A percentile compares a stretch with the other conserved stretches of the same genome.
These are phyloP conservation scores for Colletotrichum limetticola DNA, from an alignment of 2,329 filamentous ascomycete species.

Conservation along the genomic window DNA sequence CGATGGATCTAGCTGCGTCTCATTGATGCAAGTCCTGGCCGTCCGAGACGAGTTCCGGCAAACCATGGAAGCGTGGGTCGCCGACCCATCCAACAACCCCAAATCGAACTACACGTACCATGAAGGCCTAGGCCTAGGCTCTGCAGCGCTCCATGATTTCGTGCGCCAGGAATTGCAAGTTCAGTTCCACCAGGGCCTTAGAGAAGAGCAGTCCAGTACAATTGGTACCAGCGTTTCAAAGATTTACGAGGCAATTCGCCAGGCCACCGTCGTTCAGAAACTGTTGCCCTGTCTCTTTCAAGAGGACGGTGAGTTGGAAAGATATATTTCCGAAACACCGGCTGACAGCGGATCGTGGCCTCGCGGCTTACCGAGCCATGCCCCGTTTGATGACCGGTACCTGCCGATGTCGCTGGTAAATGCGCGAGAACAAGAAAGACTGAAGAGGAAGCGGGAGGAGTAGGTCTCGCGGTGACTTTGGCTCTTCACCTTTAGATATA, in stretches of 20 bases:
- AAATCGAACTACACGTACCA: not conserved
- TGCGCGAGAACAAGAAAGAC: not conserved
- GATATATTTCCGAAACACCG: too few relatives aligned
- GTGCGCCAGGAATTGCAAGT: slow-evolving; percentile 43
- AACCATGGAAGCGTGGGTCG: slow-evolving; percentile 27
- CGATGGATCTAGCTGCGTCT: not conserved
- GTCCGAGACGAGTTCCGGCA: not conserved
- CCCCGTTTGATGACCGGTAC: not conserved
- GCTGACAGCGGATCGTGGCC: not conserved
- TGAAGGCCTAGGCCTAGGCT: slow-evolving; percentile 43
- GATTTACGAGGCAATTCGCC: slow-evolving; percentile 42
- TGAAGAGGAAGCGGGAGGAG: not conserved
- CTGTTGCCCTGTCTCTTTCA: slow-evolving; percentile 11
- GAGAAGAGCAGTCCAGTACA: slow-evolving; percentile 44
- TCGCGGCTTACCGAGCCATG: not conserved
- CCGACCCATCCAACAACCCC: slow-evolving; percentile 17
- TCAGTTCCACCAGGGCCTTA: slow-evolving; percentile 44
- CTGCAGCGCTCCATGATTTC: slow-evolving; percentile 43
- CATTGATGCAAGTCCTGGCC: not conserved
- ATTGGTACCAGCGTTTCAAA: slow-evolving; percentile 45
- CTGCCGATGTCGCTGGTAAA: not conserved
- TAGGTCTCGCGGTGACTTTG: not conserved
- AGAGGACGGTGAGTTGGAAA: not conserved
- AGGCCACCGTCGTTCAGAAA: slow-evolving; percentile 7
- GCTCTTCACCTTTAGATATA: not conserved